Conservation (phyloP, 2,329 filamentous ascomycete genomes). For the Colletotrichum karsti region DNA sequence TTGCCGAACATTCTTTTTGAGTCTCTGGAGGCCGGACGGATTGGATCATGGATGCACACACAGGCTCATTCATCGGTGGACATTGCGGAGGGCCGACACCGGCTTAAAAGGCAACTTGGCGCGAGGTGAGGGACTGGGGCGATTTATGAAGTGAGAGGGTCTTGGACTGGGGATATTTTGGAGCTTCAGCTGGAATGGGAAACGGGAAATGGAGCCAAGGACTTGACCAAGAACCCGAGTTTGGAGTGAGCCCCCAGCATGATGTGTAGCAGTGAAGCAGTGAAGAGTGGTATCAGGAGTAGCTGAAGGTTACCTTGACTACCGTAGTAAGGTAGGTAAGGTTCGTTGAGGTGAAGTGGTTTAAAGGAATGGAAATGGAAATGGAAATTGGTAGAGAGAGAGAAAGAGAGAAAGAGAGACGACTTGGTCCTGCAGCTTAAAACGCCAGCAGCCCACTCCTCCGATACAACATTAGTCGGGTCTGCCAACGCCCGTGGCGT, state of each 20-base stretch:
- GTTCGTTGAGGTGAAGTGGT: too few relatives aligned
- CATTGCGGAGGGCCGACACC: conserved; percentile 15
- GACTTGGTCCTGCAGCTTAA: conserved; percentile 15
- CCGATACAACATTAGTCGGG: conserved; percentile 23
- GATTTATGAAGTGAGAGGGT: neutral
- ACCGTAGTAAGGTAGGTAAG: too few relatives aligned
- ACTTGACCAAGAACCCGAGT: too few relatives aligned
- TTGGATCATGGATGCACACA: neutral
- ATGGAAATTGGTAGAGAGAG: too few relatives aligned
- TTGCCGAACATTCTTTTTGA: neutral
- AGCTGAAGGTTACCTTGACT: neutral
- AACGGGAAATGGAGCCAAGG: neutral
- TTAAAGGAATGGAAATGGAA: too few relatives aligned
- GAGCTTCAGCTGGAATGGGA: neutral
- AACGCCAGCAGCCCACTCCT: conserved; percentile 21
- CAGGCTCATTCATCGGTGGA: neutral
- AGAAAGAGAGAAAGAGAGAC: too few relatives aligned
- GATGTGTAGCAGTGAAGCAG: too few relatives aligned
- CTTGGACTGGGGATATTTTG: neutral
- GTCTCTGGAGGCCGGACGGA: neutral
- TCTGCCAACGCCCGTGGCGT: conserved; percentile 14
- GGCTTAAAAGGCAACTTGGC: conserved; percentile 15
- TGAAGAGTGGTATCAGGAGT: too few relatives aligned
- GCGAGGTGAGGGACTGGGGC: neutral
- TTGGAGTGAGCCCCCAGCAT: too few relatives aligned